phyloP scores from a whole-genome alignment of 345 rosid species.

The Lumnitzera racemosa region DNA sequence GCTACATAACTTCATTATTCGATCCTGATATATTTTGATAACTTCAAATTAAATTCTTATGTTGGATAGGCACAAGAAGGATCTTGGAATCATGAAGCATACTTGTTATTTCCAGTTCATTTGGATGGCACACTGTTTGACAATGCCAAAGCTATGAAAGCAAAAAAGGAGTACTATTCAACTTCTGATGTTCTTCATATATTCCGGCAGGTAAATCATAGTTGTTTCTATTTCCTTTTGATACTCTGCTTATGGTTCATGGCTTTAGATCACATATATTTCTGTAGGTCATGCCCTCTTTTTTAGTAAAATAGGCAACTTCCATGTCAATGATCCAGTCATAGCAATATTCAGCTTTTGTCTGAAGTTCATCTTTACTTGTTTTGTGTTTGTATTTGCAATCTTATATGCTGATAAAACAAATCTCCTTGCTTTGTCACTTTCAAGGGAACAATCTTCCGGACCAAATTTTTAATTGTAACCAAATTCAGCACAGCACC shows the following conservation, averaged over 20 bases:
- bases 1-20: neutral
- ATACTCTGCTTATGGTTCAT: no score
- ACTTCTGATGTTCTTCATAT: slow-evolving; percentile 80
- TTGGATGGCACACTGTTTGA: slow-evolving; percentile 93
- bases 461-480: neutral
- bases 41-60: slow-evolving; percentile 1
- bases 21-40: neutral
- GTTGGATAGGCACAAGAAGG: slow-evolving; percentile 67
- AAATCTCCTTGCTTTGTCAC: no score
- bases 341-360: neutral
- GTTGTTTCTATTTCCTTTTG: neutral
- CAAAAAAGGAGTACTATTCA: slow-evolving; percentile 78
- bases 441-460: no score
- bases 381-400: neutral
- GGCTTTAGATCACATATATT: no score
- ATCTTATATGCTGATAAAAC: neutral
- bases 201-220: slow-evolving; percentile 69
- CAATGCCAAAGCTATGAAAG: slow-evolving; percentile 68
- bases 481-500: neutral
- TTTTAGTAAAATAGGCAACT: no score
- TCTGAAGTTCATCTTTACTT: slow-evolving; percentile 1
- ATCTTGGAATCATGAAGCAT: slow-evolving; percentile 87
- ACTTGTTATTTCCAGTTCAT: slow-evolving; percentile 93
- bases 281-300: no score
- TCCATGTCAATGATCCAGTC: no score